Evolutionary conservation across 2,329 filamentous ascomycete genomes (phyloP), one percentile per base, ranked within the genome.

Genomic region (Aspergillus neotritici): DNA sequence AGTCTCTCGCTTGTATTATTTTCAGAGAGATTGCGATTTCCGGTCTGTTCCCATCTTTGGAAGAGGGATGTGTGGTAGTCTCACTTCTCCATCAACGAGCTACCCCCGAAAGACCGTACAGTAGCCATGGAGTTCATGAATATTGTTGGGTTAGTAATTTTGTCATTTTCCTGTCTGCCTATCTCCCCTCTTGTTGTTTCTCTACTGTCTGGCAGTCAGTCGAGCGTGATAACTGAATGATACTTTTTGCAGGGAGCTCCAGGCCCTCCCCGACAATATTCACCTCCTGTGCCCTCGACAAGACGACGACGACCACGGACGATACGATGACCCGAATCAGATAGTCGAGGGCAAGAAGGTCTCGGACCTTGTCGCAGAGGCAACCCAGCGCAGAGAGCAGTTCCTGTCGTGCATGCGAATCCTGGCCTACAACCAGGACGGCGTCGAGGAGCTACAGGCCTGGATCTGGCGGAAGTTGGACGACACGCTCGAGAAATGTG

Each of bases 251-350:
- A 71, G 68, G 47, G 68, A 71, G 56, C 55, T 73, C n/a, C 65
- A 69, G 55, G 56, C 61, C 46, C 59, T 72, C 38, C 67, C 69
- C 4, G 61, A 66, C 31, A 63, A 76, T 11, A 67, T 72, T 16
- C 85, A 89, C 56, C 71, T 87, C 40, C 77, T 87, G 47, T 89
- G 85, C 49, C 83, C 85, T 1, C 80, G 78, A 47, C 64, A 79
- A 43, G 68, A 72, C 53, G 76, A 81, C 36, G 77, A 84, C 1
- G 85, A 88, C 49, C 63, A 65, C 14, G 76, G 79, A 50, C 75
- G 82, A 55, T 87, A 87, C 64, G 74, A 82, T 15, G 74, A 82
- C 34, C 61, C 67, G 4, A 66, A 69, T 3, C 73, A 76, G 12
- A 65, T 69, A 11, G 72, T 70, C 32, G 67, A 80, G 31, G 51